Evolutionary conservation across 169 alveolate species (phyloP).

Genomic region (Cystoisospora suis): DNA sequence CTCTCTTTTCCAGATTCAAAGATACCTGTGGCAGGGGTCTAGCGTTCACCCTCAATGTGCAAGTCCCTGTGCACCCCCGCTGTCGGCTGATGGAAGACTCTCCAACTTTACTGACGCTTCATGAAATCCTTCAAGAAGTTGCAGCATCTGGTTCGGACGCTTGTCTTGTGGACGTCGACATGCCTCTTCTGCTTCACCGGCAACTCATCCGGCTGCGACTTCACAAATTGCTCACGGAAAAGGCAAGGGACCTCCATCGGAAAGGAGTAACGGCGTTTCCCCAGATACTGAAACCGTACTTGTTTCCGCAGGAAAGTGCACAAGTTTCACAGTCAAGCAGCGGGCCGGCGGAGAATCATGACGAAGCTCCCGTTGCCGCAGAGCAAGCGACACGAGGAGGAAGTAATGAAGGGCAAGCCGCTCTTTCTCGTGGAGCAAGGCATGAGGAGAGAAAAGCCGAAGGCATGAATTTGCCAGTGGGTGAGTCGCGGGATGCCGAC

Average conservation of each 20-base stretch:
- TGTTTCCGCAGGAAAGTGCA: too few species aligned
- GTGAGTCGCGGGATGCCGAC: not conserved
- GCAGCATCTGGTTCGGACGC: slow-evolving; percentile 25
- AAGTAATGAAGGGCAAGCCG: too few species aligned
- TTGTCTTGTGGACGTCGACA: slow-evolving; percentile 60
- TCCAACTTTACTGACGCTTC: slow-evolving; percentile 58
- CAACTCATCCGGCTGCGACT: slow-evolving; percentile 53
- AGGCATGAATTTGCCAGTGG: too few species aligned
- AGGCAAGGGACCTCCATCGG: slow-evolving; percentile 4
- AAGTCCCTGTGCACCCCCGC: slow-evolving; percentile 73
- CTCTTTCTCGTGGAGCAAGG: too few species aligned
- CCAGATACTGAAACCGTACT: not conserved
- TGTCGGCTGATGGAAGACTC: slow-evolving; percentile 73
- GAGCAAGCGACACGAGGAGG: too few species aligned
- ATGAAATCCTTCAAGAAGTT: slow-evolving; percentile 67
- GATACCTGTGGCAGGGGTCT: slow-evolving; percentile 70
- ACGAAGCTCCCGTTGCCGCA: too few species aligned
- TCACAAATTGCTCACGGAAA: not conserved
- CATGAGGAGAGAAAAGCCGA: too few species aligned
- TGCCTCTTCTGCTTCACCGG: slow-evolving; percentile 72
- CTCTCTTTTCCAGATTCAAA: slow-evolving; percentile 62
- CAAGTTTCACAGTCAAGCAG: too few species aligned
- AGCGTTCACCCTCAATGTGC: slow-evolving; percentile 65
- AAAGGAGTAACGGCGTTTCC: not conserved
- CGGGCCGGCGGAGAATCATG: too few species aligned